phyloP scores from a whole-genome alignment of 2,329 filamentous ascomycete species.

The Dendryphion nanum region DNA sequence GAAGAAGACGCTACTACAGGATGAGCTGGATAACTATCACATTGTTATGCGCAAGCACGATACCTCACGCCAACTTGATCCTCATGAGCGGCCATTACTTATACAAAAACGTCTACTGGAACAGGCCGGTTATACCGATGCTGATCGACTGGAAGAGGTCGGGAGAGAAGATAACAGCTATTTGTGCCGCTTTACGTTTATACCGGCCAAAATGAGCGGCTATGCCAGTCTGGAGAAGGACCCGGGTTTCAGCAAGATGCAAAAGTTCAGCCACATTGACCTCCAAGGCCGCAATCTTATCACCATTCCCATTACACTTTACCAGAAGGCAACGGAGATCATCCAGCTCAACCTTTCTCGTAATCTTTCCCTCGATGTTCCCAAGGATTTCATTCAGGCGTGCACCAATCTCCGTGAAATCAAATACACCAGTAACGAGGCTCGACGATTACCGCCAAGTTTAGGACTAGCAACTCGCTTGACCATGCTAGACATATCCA shows the following conservation, averaged over 20 bases:
- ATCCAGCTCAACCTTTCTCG: conserved; percentile 91
- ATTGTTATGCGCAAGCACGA: conserved; percentile 95
- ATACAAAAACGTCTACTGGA: conserved; percentile 90
- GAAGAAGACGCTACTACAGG: conserved; percentile 90
- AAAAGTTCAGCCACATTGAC: conserved; percentile 93
- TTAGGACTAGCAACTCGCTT: conserved; percentile 76
- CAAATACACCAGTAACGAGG: conserved; percentile 94
- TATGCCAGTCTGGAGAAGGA: conserved; percentile 71
- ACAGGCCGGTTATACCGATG: conserved; percentile 85
- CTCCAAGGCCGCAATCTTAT: conserved; percentile 85
- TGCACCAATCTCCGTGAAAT: conserved; percentile 91
- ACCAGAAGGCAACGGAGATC: conserved; percentile 88
- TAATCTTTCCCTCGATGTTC: conserved; percentile 88
- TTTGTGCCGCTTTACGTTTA: conserved; percentile 90
- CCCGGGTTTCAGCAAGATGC: conserved; percentile 74
- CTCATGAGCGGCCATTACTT: conserved; percentile 76
- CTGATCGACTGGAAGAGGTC: conserved; percentile 86
- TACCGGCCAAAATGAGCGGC: conserved; percentile 84
- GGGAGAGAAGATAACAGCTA: conserved; percentile 98
- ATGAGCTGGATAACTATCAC: conserved; percentile 89
- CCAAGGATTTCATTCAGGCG: conserved; percentile 92
- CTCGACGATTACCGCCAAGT: conserved; percentile 79
- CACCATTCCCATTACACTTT: conserved; percentile 91
- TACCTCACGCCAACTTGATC: conserved; percentile 75
- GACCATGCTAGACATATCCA: conserved; percentile 90